Evolutionary conservation across 1,139 yeast species (phyloP), one percentile per base, ranked within the genome.

Genomic region (Pichia sp.): DNA sequence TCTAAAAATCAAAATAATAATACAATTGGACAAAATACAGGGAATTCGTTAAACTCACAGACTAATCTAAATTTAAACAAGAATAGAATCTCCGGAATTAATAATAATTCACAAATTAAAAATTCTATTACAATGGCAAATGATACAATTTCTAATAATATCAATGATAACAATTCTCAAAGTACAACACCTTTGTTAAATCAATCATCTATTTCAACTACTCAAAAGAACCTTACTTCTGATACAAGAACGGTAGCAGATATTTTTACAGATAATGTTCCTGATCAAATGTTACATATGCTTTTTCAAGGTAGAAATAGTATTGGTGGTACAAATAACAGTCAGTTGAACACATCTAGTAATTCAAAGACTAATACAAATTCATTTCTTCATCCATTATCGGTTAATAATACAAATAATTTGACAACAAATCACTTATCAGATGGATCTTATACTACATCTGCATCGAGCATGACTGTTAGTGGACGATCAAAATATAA

Each of bases 221-320:
- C 11, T 9, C 30, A 26, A 26, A 28, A 25, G 35, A 20, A 23
- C 5, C 29, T 5, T 6, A 31, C 20, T 26, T n/a, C 28, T 13
- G 37, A 40, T 10, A 10, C 9, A 8, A 13, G n/a, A 10, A 24
- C 5, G 9, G n/a, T 10, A 5, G 9, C 33, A 6, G 33, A 35
- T 16, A 42, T 45, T 26, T 42, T 45, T 27, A 37, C 36, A 13
- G 60, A 57, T n/a, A 25, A 48, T 11, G 56, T 57, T n/a, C 56
- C 60, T 13, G 69, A 65, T 46, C 71, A 72, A 34, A 66, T 76
- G 60, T 60, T 76, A 45, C 76, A 73, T 48, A 57, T 75, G 47
- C 68, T 76, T 35, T 76, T 76, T 49, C 80, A 75, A 52, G 66
- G 74, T 44, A 64, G 68, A 44, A 50, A 52, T 13, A 38, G 22